Percentiles rank a stretch among this genome's conserved stretches.
These are phyloP conservation scores for Pseudocercospora ulei DNA, from an alignment of 2,329 filamentous ascomycete genomes.

Conservation along the genomic window DNA sequence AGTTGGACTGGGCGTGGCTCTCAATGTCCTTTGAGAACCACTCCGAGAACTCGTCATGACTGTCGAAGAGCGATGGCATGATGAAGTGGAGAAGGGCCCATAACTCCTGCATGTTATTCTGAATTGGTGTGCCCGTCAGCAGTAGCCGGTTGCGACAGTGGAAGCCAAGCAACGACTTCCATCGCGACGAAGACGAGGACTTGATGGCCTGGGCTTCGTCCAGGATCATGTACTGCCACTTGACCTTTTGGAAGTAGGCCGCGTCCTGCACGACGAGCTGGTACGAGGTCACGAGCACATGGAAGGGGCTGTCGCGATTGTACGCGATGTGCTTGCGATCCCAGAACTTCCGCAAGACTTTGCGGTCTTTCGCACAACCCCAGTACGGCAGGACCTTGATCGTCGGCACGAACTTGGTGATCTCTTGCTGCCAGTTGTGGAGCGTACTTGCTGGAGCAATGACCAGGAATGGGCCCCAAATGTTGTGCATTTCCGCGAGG, in stretches of 20 bases:
- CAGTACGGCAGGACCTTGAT: conserved; percentile 96
- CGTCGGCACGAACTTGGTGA: conserved; percentile 83
- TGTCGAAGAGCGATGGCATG: conserved; percentile 98
- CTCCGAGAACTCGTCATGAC: conserved; percentile 83
- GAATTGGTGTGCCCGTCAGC: conserved; percentile 91
- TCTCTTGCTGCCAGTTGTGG: conserved; percentile 99
- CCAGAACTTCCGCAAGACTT: conserved; percentile 97
- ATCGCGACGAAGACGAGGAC: conserved; percentile 87
- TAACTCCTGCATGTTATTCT: conserved; percentile 99
- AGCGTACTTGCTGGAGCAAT: conserved; percentile 92
- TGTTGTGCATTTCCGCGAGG: conserved; percentile 90
- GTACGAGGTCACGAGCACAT: conserved; percentile 93
- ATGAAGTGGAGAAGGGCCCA: conserved; percentile 98
- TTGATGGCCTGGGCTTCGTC: conserved; percentile 99
- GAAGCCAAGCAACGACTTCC: conserved; percentile 91
- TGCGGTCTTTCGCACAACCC: conserved; percentile 88
- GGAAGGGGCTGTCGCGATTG: conserved; percentile 83
- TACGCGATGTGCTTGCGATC: conserved; percentile 96
- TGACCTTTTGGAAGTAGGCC: conserved; percentile 97
- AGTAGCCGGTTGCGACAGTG: conserved; percentile 89
- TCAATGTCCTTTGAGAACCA: conserved; percentile 97
- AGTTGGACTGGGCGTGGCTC: conserved; percentile 96
- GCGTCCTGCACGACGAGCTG: conserved; percentile 94
- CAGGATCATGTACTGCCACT: conserved; percentile 99
- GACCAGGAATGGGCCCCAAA: conserved; percentile 95